Evolutionary conservation across 805 yeast species (phyloP).

Genomic region (Metschnikowia anglica): DNA sequence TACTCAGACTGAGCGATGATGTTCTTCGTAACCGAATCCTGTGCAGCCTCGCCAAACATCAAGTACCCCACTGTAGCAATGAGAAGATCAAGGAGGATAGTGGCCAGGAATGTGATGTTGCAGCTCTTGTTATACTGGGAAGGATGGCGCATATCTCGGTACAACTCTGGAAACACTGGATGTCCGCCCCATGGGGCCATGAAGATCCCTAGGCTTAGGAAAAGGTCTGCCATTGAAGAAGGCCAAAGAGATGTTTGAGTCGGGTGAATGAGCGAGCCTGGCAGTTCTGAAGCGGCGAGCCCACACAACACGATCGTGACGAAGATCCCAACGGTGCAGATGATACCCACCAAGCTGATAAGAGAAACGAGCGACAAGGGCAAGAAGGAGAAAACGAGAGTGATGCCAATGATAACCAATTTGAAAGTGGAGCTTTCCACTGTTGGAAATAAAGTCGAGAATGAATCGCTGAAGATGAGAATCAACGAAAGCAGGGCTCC

Average conservation of each 20-base stretch:
- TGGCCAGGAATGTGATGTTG: constrained; percentile 54
- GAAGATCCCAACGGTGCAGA: constrained; percentile 52
- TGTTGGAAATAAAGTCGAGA: constrained; percentile 32
- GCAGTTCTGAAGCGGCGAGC: constrained; percentile 34
- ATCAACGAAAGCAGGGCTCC: constrained; percentile 62
- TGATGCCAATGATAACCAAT: constrained; percentile 33
- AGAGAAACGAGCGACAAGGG: constrained; percentile 56
- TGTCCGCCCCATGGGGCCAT: constrained; percentile 86
- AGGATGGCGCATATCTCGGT: constrained; percentile 74
- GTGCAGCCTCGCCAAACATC: constrained; percentile 73
- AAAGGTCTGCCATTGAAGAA: constrained; percentile 30
- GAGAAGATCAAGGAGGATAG: constrained; percentile 56
- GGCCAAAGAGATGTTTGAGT: constrained; percentile 44
- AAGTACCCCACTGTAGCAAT: constrained; percentile 68
- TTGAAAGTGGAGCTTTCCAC: constrained; percentile 27
- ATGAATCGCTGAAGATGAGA: constrained; percentile 60
- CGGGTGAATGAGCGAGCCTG: constrained; percentile 55
- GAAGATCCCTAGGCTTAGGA: constrained; percentile 59
- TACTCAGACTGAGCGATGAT: constrained; percentile 65
- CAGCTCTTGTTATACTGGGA: constrained; percentile 53
- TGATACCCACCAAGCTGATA: constrained; percentile 56
- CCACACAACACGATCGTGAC: constrained; percentile 50
- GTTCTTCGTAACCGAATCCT: constrained; percentile 77
- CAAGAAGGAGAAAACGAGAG: constrained; percentile 51
- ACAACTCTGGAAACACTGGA: constrained; percentile 76